Evolutionary conservation across 257 asterid species (phyloP).

Genomic region (Capsicum chinense): DNA sequence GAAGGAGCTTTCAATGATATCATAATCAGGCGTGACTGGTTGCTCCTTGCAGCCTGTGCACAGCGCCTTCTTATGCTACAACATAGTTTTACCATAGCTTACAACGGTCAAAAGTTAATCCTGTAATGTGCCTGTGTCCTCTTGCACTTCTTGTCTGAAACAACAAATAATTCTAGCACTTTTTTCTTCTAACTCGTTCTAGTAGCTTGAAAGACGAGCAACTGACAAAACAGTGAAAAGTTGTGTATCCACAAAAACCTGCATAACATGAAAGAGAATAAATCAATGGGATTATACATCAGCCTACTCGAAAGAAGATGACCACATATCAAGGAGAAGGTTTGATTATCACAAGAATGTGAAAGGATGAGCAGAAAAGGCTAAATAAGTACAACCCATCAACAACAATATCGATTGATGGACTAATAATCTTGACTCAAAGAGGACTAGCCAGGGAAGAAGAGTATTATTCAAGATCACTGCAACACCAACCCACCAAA

Average conservation of each 20-base stretch:
- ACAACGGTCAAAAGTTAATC: background rate
- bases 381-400: background rate
- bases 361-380: background rate
- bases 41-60: background rate
- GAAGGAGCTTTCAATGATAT: too few species aligned
- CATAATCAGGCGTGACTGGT: background rate
- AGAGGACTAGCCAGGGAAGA: background rate
- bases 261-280: conserved; percentile 42
- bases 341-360: background rate
- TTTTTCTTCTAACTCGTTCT: conserved; percentile 38
- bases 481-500: too few species aligned
- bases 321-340: background rate
- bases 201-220: conserved; percentile 62
- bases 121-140: background rate
- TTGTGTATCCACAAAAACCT: conserved; percentile 88
- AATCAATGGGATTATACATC: background rate
- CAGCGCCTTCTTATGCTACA: conserved; percentile 1
- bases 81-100: background rate
- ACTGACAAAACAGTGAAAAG: conserved; percentile 74
- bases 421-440: background rate
- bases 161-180: background rate
- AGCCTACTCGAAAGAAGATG: background rate
- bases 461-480: background rate
- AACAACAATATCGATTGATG: background rate
- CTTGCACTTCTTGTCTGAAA: background rate